These are phyloP conservation scores for Seiridium cupressi DNA, from an alignment of 2,329 filamentous ascomycete species.

Conservation along the genomic window DNA sequence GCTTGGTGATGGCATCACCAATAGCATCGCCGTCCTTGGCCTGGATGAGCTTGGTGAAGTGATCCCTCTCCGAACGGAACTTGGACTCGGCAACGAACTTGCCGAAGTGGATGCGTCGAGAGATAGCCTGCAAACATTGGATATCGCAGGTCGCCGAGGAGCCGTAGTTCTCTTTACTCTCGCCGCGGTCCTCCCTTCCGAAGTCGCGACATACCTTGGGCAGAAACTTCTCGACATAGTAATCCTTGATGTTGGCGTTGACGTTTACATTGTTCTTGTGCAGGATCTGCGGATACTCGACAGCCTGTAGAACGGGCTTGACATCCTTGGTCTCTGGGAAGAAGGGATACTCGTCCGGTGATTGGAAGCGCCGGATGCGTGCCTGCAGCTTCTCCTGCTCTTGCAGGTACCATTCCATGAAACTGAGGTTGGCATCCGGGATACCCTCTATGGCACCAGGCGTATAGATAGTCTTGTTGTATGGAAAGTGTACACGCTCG, in stretches of 20 bases:
- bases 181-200: conserved; percentile 75
- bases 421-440: conserved; percentile 54
- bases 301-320: conserved; percentile 78
- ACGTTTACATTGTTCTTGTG: conserved; percentile 88
- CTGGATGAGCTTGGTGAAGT: conserved; percentile 79
- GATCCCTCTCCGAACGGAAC: conserved; percentile 79
- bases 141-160: conserved; percentile 91
- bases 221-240: conserved; percentile 81
- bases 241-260: conserved; percentile 80
- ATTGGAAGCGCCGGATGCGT: conserved; percentile 89
- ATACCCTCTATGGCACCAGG: conserved; percentile 76
- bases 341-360: conserved; percentile 96
- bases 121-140: conserved; percentile 82
- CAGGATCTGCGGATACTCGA: conserved; percentile 85
- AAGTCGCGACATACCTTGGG: conserved; percentile 80
- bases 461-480: conserved; percentile 84
- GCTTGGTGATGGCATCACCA: conserved; percentile 86
- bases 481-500: conserved; percentile 94
- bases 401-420: conserved; percentile 90
- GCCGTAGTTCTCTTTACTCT: conserved; percentile 92
- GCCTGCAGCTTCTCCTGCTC: conserved; percentile 92
- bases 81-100: conserved; percentile 98
- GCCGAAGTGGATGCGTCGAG: conserved; percentile 90
- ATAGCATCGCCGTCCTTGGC: conserved; percentile 78
- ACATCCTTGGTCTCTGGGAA: conserved; percentile 75